Percentiles rank a stretch among this genome's conserved stretches.
phyloP scores from a whole-genome alignment of 2,329 filamentous ascomycete species.

The Phyllosticta citriasiana region DNA sequence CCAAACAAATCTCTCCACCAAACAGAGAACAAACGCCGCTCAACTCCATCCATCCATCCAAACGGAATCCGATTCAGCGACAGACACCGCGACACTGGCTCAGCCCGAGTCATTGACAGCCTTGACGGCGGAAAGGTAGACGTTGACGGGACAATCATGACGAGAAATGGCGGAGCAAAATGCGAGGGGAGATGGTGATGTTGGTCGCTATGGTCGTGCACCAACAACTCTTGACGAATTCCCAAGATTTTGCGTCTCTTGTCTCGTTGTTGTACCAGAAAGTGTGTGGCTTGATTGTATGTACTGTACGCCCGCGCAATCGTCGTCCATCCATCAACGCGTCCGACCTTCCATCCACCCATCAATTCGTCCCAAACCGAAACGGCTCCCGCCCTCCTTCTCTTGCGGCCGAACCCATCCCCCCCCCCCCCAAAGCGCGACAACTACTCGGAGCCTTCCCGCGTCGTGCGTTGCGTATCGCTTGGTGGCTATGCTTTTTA shows the following conservation, averaged over 20 bases:
- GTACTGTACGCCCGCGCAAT: not conserved
- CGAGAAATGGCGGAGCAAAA: too few relatives aligned
- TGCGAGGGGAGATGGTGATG: not conserved
- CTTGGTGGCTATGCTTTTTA: not conserved
- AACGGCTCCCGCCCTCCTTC: too few relatives aligned
- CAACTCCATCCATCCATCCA: too few relatives aligned
- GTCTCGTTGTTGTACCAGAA: not conserved
- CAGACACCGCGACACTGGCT: too few relatives aligned
- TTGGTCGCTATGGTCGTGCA: not conserved
- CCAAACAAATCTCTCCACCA: too few relatives aligned
- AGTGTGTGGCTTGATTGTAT: not conserved
- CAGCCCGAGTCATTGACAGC: too few relatives aligned
- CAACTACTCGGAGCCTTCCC: not conserved
- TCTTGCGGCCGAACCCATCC: not conserved
- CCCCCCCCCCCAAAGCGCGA: not conserved
- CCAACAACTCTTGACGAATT: not conserved
- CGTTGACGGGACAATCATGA: too few relatives aligned
- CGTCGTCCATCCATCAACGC: not conserved
- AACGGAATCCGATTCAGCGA: too few relatives aligned
- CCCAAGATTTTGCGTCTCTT: not conserved
- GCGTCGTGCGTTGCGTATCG: not conserved
- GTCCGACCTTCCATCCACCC: not conserved
- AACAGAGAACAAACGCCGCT: too few relatives aligned
- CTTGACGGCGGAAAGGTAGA: too few relatives aligned
- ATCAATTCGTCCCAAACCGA: too few relatives aligned